Base-by-base conservation (phyloP, 257 asterid species). In the Solanum medicagineum region DNA sequence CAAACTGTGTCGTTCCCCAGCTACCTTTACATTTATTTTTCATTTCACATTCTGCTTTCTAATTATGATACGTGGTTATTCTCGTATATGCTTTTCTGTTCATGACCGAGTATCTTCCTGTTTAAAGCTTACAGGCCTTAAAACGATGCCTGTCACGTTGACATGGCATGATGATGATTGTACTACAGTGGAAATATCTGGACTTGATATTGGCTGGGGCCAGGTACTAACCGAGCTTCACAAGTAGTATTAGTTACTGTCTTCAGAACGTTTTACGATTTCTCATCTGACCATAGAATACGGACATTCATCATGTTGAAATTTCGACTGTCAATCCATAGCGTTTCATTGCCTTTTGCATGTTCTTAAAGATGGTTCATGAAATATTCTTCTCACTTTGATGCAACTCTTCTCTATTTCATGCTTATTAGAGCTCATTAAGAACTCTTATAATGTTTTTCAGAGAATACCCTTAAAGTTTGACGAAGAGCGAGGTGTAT, bases 191-290 rank as follows among this genome's bases (percentile, higher is more conserved):
- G 98, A 95, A 88, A 80, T 96, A 83, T 95, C 98, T 36, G 99
- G 99, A 56, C 98, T 96, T 85, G 99, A 96, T 89, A 87, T 96
- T 84, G 99, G 99, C 40, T 96, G 99, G 99, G 98, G 99, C 79
- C 97, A 93, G 99, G 99, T 96, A 95, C 90, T 87, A 84, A 20
- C 83, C 63, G 42, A 84, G 53, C 83, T 29, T 62, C 54, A 65
- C 20, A 26, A 12, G 9, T 42, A 15, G 56, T 22, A 20, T 0
- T 15, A 14, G 47, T 11, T 22, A 6, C 70, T 29, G 26, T 63
- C 73, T 70, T 57, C 36, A 19, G 54, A 75, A 75, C 4, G 62
- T 83, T 56, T 54, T 20, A 47, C 40, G 54, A 0, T 66, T 60
- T 26, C 14, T 51, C 57, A 51, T 13, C 82, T 77, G 63, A 15